Percentiles rank a stretch among this genome's conserved stretches.
These are phyloP conservation scores for Hirsutella rhossiliensis DNA, from an alignment of 2,329 filamentous ascomycete species.

Conservation along the genomic window DNA sequence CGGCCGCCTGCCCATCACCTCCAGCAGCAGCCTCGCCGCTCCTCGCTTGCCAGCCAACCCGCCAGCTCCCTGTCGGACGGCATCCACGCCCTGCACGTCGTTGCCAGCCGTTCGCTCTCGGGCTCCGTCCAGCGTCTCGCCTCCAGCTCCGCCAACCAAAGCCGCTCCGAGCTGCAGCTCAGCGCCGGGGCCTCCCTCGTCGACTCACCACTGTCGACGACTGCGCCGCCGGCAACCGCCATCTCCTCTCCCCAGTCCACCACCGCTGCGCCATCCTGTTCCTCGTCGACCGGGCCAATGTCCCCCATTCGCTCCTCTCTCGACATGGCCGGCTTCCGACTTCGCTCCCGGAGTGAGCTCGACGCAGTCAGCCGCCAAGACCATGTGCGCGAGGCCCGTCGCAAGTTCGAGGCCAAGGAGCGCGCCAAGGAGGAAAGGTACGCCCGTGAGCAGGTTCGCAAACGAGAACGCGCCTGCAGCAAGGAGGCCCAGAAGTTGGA, in stretches of 20 bases:
- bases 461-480: conserved; percentile 44
- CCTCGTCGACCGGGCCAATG: conserved; percentile 22
- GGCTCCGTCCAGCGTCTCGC: conserved; percentile 21
- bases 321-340: conserved; percentile 43
- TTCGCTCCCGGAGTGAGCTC: conserved; percentile 48
- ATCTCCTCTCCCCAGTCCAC: conserved; percentile 13
- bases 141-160: conserved; percentile 25
- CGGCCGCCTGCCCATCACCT: conserved; percentile 4
- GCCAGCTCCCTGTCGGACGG: conserved; percentile 22
- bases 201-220: conserved; percentile 22
- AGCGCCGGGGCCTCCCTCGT: conserved; percentile 16
- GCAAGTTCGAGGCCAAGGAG: conserved; percentile 52
- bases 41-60: conserved; percentile 20
- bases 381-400: conserved; percentile 47
- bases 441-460: conserved; percentile 44
- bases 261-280: conserved; percentile 5
- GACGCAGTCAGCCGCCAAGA: conserved; percentile 42
- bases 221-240: conserved; percentile 11
- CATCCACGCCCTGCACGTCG: conserved; percentile 13
- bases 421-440: conserved; percentile 50
- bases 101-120: conserved; percentile 16
- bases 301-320: conserved; percentile 47
- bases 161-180: conserved; percentile 36
- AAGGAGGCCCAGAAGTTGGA: conserved; percentile 42
- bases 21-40: conserved; percentile 13